A percentile compares a stretch with the other conserved stretches of the same genome.
These are phyloP conservation scores for Tuber magnatum DNA, from an alignment of 495 filamentous ascomycete genomes.

Conservation along the genomic window DNA sequence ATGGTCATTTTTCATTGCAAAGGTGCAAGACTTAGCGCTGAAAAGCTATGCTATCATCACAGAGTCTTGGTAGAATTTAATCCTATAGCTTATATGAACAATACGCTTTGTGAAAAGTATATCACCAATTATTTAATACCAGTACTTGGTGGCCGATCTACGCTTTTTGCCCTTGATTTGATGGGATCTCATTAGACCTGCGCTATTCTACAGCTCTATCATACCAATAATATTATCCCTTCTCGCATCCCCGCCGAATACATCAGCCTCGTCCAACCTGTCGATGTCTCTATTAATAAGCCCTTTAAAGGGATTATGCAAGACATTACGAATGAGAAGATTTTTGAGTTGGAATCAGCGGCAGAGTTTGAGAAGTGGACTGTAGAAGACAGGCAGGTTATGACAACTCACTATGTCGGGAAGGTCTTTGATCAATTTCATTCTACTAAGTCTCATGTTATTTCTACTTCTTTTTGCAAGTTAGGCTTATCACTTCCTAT, in stretches of 20 bases:
- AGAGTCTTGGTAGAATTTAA: constrained; percentile 7
- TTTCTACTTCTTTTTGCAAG: too few relatives aligned
- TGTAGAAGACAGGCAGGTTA: too few relatives aligned
- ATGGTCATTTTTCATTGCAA: constrained; percentile 14
- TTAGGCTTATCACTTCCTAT: too few relatives aligned
- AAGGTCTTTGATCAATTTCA: too few relatives aligned
- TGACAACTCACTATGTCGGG: too few relatives aligned
- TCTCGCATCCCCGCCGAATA: constrained; percentile 7
- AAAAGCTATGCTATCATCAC: constrained; percentile 5
- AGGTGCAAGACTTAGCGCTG: neutral
- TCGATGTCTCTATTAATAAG: constrained; percentile 6
- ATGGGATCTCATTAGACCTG: constrained; percentile 9
- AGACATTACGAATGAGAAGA: neutral
- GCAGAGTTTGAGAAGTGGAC: too few relatives aligned
- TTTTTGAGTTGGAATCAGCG: neutral
- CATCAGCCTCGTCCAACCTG: constrained; percentile 8
- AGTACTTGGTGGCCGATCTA: neutral
- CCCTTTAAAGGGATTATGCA: neutral
- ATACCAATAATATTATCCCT: neutral
- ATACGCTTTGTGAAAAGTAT: constrained; percentile 4
- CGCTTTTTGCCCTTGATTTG: neutral
- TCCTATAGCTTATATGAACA: too few relatives aligned
- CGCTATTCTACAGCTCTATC: neutral
- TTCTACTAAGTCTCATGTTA: too few relatives aligned
- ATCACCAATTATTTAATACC: neutral